phyloP scores from a whole-genome alignment of 768 basidiomycete genomes.

The Strobilomyces echinocephalus region DNA sequence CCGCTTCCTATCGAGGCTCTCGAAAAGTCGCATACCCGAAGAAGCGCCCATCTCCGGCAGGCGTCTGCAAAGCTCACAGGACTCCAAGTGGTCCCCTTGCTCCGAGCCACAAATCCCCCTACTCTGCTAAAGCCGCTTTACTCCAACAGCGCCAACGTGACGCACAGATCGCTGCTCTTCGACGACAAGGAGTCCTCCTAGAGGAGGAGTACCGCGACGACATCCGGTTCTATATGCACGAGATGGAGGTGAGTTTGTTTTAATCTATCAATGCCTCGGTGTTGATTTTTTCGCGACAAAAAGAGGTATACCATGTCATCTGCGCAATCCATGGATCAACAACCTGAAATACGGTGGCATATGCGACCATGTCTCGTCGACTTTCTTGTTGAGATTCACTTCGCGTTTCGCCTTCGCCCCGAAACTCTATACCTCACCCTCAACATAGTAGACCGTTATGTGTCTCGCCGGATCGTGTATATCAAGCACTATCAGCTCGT shows the following conservation, averaged over 20 bases:
- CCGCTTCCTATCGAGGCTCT: conserved; percentile 52
- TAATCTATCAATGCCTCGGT: neutral
- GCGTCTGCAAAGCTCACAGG: conserved; percentile 65
- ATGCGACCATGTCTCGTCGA: conserved; percentile 99
- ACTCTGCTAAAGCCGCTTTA: conserved; percentile 56
- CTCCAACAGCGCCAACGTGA: conserved; percentile 66
- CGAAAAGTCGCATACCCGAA: conserved; percentile 71
- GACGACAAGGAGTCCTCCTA: conserved; percentile 69
- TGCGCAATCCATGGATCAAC: conserved; percentile 97
- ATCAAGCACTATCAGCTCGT: conserved; percentile 99
- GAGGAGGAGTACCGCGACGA: conserved; percentile 97
- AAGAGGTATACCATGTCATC: conserved; percentile 85
- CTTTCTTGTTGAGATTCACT: conserved; percentile 98
- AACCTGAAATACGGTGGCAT: conserved; percentile 98
- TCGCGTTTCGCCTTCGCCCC: conserved; percentile 94
- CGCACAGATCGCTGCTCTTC: conserved; percentile 61
- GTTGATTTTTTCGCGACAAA: conserved; percentile 6
- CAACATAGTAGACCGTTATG: conserved; percentile 99
- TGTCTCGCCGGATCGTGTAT: conserved; percentile 96
- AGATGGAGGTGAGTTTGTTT: conserved; percentile 84
- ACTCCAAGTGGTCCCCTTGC: conserved; percentile 45
- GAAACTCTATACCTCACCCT: conserved; percentile 98
- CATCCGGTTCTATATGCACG: conserved; percentile 90
- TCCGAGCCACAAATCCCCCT: conserved; percentile 57
- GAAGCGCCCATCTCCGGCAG: conserved; percentile 82